Conservation (phyloP, 2,329 filamentous ascomycete genomes). For the Talaromyces sp. region DNA sequence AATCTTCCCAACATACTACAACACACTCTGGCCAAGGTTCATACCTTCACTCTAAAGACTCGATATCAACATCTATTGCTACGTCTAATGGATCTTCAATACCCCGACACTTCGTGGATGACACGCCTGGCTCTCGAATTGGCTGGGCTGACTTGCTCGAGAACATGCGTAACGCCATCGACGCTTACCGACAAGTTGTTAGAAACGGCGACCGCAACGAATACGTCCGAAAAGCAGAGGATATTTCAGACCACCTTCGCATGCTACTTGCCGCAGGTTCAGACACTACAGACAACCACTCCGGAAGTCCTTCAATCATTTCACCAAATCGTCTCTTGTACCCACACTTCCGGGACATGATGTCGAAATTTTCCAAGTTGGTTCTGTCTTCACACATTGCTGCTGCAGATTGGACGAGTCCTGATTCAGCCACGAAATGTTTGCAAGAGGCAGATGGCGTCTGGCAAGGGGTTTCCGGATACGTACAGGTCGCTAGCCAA, state of each 20-base stretch:
- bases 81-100: constrained; percentile 45
- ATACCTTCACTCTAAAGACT: constrained; percentile 20
- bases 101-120: constrained; percentile 85
- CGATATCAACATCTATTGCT: constrained; percentile 52
- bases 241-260: constrained; percentile 94
- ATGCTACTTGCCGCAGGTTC: constrained; percentile 92
- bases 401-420: constrained; percentile 89
- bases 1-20: constrained; percentile 49
- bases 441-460: constrained; percentile 97
- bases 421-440: constrained; percentile 92
- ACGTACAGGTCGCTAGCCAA: constrained; percentile 90
- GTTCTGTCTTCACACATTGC: constrained; percentile 98
- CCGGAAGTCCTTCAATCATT: constrained; percentile 97
- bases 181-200: constrained; percentile 87
- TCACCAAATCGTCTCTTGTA: constrained; percentile 96
- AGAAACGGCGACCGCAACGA: constrained; percentile 78
- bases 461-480: constrained; percentile 87
- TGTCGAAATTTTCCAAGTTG: constrained; percentile 99
- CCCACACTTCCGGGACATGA: constrained; percentile 97
- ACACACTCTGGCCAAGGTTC: neutral
- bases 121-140: constrained; percentile 72
- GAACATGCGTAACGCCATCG: constrained; percentile 88
- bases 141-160: constrained; percentile 88
- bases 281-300: constrained; percentile 97
- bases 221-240: constrained; percentile 91